phyloP scores from a whole-genome alignment of 441 rosid genomes.

The Codiaeum variegatum region DNA sequence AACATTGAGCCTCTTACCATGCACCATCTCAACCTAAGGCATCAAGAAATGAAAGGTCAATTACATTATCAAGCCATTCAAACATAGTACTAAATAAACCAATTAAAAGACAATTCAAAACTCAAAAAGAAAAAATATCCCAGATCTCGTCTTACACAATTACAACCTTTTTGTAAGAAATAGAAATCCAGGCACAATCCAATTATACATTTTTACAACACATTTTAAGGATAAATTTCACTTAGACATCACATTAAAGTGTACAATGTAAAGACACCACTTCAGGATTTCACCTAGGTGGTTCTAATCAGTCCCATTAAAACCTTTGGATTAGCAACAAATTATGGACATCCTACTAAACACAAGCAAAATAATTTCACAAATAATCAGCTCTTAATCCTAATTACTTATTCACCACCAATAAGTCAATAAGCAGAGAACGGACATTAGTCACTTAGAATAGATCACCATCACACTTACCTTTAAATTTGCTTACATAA shows the following conservation, averaged over 20 bases:
- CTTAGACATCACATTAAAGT: neutral
- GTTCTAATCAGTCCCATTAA: neutral
- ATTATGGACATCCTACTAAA: neutral
- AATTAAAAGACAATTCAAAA: constrained; percentile 8
- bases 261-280: neutral
- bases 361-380: neutral
- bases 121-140: neutral
- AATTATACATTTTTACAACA: neutral
- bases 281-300: neutral
- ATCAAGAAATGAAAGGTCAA: constrained; percentile 20
- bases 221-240: constrained; percentile 3
- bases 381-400: constrained; percentile 1
- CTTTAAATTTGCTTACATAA: neutral
- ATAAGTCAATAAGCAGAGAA: neutral
- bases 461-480: neutral
- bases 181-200: constrained; percentile 4
- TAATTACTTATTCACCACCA: neutral
- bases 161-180: neutral
- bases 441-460: neutral
- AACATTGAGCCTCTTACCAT: constrained; percentile 78
- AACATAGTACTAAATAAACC: constrained; percentile 12
- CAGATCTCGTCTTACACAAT: neutral
- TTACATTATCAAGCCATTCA: constrained; percentile 20
- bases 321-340: neutral
- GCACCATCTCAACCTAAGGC: constrained; percentile 95